Evolutionary conservation across 1,284 basidiomycete species (phyloP), one percentile per base, ranked within the genome.

Genomic region (Sphaerobolus stellatus): DNA sequence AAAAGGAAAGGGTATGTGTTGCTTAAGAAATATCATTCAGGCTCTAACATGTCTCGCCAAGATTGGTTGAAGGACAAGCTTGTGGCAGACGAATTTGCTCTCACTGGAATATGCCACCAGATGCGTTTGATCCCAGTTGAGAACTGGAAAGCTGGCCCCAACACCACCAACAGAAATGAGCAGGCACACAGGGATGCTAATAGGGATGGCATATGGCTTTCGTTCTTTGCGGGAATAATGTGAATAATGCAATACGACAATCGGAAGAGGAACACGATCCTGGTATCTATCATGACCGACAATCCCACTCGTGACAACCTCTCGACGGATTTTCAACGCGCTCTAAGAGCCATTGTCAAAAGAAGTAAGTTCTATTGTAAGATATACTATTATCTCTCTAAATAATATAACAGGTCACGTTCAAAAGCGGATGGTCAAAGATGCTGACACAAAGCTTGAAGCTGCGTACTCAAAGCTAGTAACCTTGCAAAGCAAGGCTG

Each of bases 51-150:
- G n/a, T n/a, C n/a, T n/a, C n/a, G n/a, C n/a, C n/a, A n/a, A 67
- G 65, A 63, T 11, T 67, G 65, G 65, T 48, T 66, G 4, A 61
- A 64, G 28, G 61, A 67, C 47, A 67, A 66, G 56, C 41, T 47
- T 6, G n/a, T 14, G 11, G 44, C 46, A 11, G 44, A 24, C 18
- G 57, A 56, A 43, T 64, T 64, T 52, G 62, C 60, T 3, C 51
- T 66, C 3, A 49, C 63, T 18, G 64, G 61, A 1, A 28, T 67
- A 1, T 66, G 65, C 46, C 58, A 57, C n/a, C 65, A 64, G 2
- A n/a, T 24, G 18, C 66, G 64, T 25, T 41, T 62, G 7, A 68
- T 66, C 22, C 64, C 63, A 1, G 28, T 59, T 24, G 52, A 60
- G 6, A 52, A 63, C 9, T 68, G 65, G 66, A 62, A 61, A 47